Percentiles rank a stretch among this genome's conserved stretches.
Evolutionary conservation across 169 alveolate genomes (phyloP).

Genomic region (Plasmodium reichenowi): DNA sequence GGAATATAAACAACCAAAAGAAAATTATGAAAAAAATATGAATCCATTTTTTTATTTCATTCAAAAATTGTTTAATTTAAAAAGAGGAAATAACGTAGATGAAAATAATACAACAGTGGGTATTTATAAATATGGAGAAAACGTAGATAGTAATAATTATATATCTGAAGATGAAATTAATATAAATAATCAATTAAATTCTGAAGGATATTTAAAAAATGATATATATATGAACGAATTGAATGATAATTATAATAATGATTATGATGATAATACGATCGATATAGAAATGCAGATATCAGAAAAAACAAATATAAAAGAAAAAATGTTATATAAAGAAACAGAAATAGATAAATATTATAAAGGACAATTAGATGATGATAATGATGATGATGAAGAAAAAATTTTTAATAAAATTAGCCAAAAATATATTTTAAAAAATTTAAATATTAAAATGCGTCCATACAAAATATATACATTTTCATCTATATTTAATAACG

Average conservation of each 20-base stretch:
- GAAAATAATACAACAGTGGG: too few relatives aligned
- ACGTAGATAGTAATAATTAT: not conserved
- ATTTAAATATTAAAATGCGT: constrained; percentile 49
- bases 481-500: constrained; percentile 67
- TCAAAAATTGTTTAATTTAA: not conserved
- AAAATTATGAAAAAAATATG: not conserved
- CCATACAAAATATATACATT: constrained; percentile 50
- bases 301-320: not conserved
- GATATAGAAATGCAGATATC: not conserved
- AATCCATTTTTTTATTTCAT: not conserved
- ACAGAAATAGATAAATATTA: not conserved
- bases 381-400: not conserved
- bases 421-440: constrained; percentile 42
- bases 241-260: constrained; percentile 1
- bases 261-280: not conserved
- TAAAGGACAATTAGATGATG: not conserved
- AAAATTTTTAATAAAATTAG: not conserved
- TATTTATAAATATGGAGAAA: not conserved
- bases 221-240: not conserved
- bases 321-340: not conserved
- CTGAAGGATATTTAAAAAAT: not conserved
- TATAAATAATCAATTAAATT: not conserved
- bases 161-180: not conserved
- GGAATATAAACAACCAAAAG: constrained; percentile 8
- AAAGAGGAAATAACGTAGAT: not conserved